Percentiles rank a stretch among this genome's conserved stretches.
Conservation (phyloP, 352 stramenopile genomes). For the Phytophthora foliorum region DNA sequence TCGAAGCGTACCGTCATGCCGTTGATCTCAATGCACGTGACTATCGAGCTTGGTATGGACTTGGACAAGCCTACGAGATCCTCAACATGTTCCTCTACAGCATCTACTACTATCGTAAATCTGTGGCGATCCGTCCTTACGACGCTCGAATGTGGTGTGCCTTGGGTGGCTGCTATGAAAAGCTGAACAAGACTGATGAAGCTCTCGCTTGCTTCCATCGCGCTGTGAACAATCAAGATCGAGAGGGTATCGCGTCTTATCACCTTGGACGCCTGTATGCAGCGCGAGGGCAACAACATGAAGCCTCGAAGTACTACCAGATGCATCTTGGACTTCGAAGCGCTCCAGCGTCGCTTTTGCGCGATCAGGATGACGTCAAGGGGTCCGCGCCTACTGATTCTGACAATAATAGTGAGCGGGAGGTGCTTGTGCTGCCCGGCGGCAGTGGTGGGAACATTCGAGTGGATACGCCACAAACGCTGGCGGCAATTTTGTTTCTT, state of each 20-base stretch:
- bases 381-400: slow-evolving; percentile 1
- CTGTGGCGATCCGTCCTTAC: slow-evolving; percentile 94
- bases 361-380: slow-evolving; percentile 26
- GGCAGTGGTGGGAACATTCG: slow-evolving; percentile 50
- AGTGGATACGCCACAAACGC: slow-evolving; percentile 70
- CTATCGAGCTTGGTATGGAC: slow-evolving; percentile 98
- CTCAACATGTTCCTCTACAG: slow-evolving; percentile 98
- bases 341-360: slow-evolving; percentile 27
- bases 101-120: slow-evolving; percentile 99
- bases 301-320: slow-evolving; percentile 81
- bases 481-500: slow-evolving; percentile 78
- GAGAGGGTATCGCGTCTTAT: slow-evolving; percentile 79
- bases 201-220: slow-evolving; percentile 81
- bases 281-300: slow-evolving; percentile 53
- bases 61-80: slow-evolving; percentile 99
- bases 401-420: slow-evolving; percentile 17
- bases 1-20: slow-evolving; percentile 97
- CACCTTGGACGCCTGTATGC: slow-evolving; percentile 73
- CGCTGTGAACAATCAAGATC: slow-evolving; percentile 80
- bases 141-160: slow-evolving; percentile 99
- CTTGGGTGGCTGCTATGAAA: slow-evolving; percentile 90
- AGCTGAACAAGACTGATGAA: slow-evolving; percentile 75
- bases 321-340: slow-evolving; percentile 68
- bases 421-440: slow-evolving; percentile 40
- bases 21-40: slow-evolving; percentile 94